Evolutionary conservation across 2,329 filamentous ascomycete genomes (phyloP).

Genomic region (Ascomycota sp.): DNA sequence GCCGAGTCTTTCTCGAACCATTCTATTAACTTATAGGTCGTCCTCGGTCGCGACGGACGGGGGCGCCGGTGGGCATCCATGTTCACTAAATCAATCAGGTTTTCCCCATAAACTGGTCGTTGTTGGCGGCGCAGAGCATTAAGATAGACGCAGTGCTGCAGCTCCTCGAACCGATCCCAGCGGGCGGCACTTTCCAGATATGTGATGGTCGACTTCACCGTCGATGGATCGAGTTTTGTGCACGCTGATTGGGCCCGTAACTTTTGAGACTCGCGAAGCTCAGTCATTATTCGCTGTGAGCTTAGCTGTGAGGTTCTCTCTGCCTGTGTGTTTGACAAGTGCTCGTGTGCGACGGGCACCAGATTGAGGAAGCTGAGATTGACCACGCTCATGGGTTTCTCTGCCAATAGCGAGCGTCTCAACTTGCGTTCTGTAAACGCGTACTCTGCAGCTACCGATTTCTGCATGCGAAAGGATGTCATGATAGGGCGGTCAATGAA

Average conservation of each 20-base stretch:
- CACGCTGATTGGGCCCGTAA: slow-evolving; percentile 32
- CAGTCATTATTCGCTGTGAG: slow-evolving; percentile 44
- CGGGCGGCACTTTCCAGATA: slow-evolving; percentile 50
- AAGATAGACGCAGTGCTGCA: slow-evolving; percentile 60
- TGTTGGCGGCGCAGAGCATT: slow-evolving; percentile 64
- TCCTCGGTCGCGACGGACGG: slow-evolving; percentile 34
- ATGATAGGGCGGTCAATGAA: slow-evolving; percentile 93
- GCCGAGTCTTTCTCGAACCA: slow-evolving; percentile 56
- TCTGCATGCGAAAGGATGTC: slow-evolving; percentile 82
- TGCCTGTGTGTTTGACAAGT: slow-evolving; percentile 30
- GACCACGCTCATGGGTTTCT: slow-evolving; percentile 38
- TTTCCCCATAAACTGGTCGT: slow-evolving; percentile 58
- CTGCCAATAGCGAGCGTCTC: slow-evolving; percentile 38
- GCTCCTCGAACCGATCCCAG: slow-evolving; percentile 49
- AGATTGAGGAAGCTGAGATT: slow-evolving; percentile 62
- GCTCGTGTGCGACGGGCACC: slow-evolving; percentile 47
- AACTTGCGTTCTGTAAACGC: slow-evolving; percentile 50
- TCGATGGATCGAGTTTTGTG: slow-evolving; percentile 37
- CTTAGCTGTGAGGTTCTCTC: slow-evolving; percentile 42
- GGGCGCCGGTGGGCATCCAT: slow-evolving; percentile 37
- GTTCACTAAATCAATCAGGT: slow-evolving; percentile 52
- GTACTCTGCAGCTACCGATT: slow-evolving; percentile 53
- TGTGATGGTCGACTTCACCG: slow-evolving; percentile 44
- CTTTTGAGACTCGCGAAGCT: slow-evolving; percentile 50
- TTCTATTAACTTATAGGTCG: slow-evolving; percentile 39